Evolutionary conservation across 1,139 yeast genomes (phyloP), one percentile per base, ranked within the genome.

Genomic region (Blastobotrys illinoisensis): DNA sequence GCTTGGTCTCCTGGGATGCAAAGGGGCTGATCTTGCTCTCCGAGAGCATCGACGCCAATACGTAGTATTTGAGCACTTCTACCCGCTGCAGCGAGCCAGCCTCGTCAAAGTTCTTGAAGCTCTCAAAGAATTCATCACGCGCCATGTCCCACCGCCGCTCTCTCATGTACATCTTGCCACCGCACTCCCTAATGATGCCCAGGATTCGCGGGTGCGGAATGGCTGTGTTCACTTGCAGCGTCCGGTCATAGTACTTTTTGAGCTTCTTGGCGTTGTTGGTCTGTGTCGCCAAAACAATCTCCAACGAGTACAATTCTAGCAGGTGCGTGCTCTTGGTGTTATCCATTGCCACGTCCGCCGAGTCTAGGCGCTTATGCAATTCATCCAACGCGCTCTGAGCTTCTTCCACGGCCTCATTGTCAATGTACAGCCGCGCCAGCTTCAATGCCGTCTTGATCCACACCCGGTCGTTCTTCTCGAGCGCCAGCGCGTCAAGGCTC

Each of bases 81-180:
- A 79, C 74, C 56, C 88, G 78, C 50, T 74, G 74, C 19, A 74
- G 68, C 54, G 86, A 82, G 1, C 95, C 95, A 24, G 88, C 85
- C 68, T 87, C 95, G 67, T 88, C 95, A 67, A 82, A 87, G 60
- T 80, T 83, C 62, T 85, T 84, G 69, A 88, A 88, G 53, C 88
- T 77, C 61, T 85, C 89, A 64, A 85, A 86, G 62, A 86, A 85
- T 58, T 80, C 85, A 48, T 77, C 73, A 43, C 87, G 77, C 0
- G 95, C 89, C 52, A 71, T 70, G 48, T 79, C 82, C 74, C 79
- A 88, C 59, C 82, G 80, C 46, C 56, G 61, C 51, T 81, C 78
- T 60, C 79, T 76, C 76, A 86, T 82, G 55, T 81, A 79, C 62
- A 87, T 78, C 58, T 82, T 79, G 1, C 89, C 95, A 0, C 90